Evolutionary conservation across 1,139 yeast species (phyloP).

Genomic region (Protomyces gravidus): DNA sequence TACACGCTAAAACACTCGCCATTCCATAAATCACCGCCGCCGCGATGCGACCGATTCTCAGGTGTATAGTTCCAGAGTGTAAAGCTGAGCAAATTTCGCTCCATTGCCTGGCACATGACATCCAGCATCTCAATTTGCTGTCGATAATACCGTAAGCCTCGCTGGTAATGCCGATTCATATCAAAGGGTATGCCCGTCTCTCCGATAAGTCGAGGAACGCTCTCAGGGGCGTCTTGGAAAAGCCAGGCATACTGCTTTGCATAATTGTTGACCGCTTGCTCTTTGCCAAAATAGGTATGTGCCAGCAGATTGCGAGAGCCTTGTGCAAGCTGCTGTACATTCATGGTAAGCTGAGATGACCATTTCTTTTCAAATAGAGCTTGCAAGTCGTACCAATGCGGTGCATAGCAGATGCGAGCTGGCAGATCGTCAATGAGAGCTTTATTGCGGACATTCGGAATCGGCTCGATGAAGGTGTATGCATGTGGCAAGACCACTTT

Average conservation of each 20-base stretch:
- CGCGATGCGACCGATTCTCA: conserved; percentile 57
- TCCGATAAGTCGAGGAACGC: conserved; percentile 59
- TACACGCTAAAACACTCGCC: conserved; percentile 87
- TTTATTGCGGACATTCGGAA: conserved; percentile 11
- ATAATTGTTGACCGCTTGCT: conserved; percentile 7
- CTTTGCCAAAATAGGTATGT: conserved; percentile 22
- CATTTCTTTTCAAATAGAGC: conserved; percentile 22
- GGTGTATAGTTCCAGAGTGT: conserved; percentile 83
- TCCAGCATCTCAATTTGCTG: conserved; percentile 80
- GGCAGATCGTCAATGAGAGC: neutral
- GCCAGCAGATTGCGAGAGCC: conserved; percentile 26
- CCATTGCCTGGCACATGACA: conserved; percentile 73
- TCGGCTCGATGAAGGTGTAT: conserved; percentile 16
- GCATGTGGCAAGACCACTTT: neutral
- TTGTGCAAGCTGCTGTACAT: conserved; percentile 22
- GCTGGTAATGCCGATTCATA: conserved; percentile 65
- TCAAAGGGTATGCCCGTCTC: conserved; percentile 97
- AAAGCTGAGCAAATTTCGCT: conserved; percentile 63
- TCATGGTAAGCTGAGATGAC: conserved; percentile 10
- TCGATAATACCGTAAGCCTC: conserved; percentile 45
- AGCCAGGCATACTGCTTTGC: conserved; percentile 15
- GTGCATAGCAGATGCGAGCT: conserved; percentile 16
- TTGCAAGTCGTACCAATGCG: conserved; percentile 56
- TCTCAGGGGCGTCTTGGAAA: conserved; percentile 18
- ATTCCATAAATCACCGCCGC: conserved; percentile 84